These are phyloP conservation scores for Ailanthus altissimus DNA, from an alignment of 345 rosid species.

Conservation along the genomic window DNA sequence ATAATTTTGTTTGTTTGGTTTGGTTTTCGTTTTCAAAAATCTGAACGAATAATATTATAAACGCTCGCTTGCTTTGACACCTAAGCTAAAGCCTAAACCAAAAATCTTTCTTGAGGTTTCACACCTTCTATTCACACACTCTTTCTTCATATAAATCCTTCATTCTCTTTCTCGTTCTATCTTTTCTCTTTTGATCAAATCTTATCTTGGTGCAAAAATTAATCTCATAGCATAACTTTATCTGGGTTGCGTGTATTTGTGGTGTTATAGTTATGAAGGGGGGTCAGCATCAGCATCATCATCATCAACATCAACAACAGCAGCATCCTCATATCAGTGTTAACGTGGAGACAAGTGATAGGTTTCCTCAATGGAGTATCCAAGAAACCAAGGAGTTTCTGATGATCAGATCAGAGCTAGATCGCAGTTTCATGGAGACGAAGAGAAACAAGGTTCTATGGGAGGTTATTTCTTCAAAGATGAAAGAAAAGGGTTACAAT, in stretches of 20 bases:
- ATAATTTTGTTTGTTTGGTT: background rate
- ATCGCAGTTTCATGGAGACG: slow-evolving; percentile 89
- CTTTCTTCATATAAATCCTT: slow-evolving; percentile 37
- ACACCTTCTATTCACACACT: slow-evolving; percentile 56
- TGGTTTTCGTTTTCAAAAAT: slow-evolving; percentile 33
- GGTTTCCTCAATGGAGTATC: slow-evolving; percentile 96
- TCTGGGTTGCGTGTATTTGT: slow-evolving; percentile 22
- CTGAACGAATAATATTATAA: slow-evolving; percentile 35
- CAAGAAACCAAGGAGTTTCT: slow-evolving; percentile 89
- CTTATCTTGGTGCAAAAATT: slow-evolving; percentile 21
- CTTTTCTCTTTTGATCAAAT: slow-evolving; percentile 17
- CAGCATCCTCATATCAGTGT: slow-evolving; percentile 46
- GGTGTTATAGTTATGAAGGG: slow-evolving; percentile 51
- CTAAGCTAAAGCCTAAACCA: slow-evolving; percentile 21
- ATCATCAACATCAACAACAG: slow-evolving; percentile 43
- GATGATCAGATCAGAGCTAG: slow-evolving; percentile 77
- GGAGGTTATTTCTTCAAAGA: slow-evolving; percentile 73
- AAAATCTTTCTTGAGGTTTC: slow-evolving; percentile 51
- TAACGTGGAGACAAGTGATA: slow-evolving; percentile 52
- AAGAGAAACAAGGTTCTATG: slow-evolving; percentile 90
- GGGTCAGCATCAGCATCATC: slow-evolving; percentile 45
- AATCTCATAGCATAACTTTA: slow-evolving; percentile 1
- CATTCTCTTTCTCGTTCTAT: slow-evolving; percentile 28
- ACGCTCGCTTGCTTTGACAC: slow-evolving; percentile 33
- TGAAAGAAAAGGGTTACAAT: slow-evolving; percentile 77